These are phyloP conservation scores for Taiozyma sp. DNA, from an alignment of 1,139 yeast genomes.

Conservation along the genomic window DNA sequence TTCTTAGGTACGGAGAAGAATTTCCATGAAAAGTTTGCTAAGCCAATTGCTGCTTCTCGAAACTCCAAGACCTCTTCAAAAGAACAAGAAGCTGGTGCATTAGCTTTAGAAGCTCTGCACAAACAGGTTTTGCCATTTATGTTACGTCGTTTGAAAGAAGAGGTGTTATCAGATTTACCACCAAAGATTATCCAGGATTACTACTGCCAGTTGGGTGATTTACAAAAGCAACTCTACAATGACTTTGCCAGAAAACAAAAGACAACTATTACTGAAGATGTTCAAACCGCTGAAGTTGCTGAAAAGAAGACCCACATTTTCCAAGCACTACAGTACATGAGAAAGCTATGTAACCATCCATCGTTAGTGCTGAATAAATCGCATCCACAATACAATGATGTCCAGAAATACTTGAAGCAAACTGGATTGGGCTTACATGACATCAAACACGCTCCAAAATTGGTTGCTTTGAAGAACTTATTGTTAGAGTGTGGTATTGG, in stretches of 20 bases:
- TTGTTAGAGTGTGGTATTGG: constrained; percentile 96
- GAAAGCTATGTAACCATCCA: constrained; percentile 96
- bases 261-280: constrained; percentile 61
- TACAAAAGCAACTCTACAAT: constrained; percentile 82
- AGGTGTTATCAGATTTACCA: constrained; percentile 91
- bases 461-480: constrained; percentile 75
- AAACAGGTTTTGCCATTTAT: constrained; percentile 95
- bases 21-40: constrained; percentile 93
- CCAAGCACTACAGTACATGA: constrained; percentile 96
- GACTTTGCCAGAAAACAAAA: constrained; percentile 92
- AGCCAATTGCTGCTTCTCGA: constrained; percentile 93
- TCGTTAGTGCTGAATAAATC: constrained; percentile 81
- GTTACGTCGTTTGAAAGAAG: constrained; percentile 94
- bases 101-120: constrained; percentile 93
- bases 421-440: constrained; percentile 61
- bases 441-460: constrained; percentile 87
- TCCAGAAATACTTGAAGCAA: constrained; percentile 51
- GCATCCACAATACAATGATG: constrained; percentile 79
- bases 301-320: constrained; percentile 85
- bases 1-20: constrained; percentile 93
- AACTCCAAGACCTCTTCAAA: constrained; percentile 87
- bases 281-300: constrained; percentile 37
- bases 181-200: constrained; percentile 98
- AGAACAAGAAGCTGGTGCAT: constrained; percentile 96
- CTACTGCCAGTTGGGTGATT: constrained; percentile 89